Conservation (phyloP, 179 eudicot species). For the Patellifolia procumbens region DNA sequence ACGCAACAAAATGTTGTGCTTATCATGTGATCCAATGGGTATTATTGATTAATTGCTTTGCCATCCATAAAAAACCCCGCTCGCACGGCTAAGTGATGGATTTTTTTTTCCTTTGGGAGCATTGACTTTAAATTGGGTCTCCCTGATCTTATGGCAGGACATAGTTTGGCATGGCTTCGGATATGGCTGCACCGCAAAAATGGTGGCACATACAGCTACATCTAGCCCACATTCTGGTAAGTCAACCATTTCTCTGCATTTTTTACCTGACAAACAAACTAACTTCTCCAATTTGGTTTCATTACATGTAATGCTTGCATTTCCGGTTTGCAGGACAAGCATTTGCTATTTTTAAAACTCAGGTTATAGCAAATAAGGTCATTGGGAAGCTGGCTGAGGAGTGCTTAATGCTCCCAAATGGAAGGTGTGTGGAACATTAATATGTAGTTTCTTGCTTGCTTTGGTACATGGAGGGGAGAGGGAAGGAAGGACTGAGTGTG, state of each 20-base stretch:
- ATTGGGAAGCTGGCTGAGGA: slow-evolving; percentile 34
- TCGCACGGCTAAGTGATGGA: not conserved
- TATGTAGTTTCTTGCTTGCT: not conserved
- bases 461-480: not conserved
- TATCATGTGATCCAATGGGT: not conserved
- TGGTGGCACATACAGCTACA: slow-evolving; percentile 45
- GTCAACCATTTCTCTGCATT: not conserved
- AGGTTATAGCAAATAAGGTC: slow-evolving; percentile 52
- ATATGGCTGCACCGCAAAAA: slow-evolving; percentile 51
- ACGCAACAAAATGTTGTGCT: not conserved
- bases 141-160: slow-evolving; percentile 41
- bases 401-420: slow-evolving; percentile 65
- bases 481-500: not conserved
- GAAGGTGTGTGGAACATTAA: slow-evolving; percentile 36
- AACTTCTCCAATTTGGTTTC: too few species aligned
- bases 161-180: slow-evolving; percentile 58
- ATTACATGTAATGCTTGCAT: not conserved
- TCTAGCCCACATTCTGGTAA: slow-evolving; percentile 64
- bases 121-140: not conserved
- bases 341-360: slow-evolving; percentile 56
- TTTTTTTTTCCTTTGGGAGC: not conserved
- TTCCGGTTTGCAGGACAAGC: slow-evolving; percentile 56
- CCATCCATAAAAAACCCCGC: not conserved
- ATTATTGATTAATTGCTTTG: not conserved
- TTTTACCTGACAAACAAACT: too few species aligned